Percentiles rank a stretch among this genome's conserved stretches.
Evolutionary conservation across 805 yeast species (phyloP).

Genomic region (Pichia exigua): DNA sequence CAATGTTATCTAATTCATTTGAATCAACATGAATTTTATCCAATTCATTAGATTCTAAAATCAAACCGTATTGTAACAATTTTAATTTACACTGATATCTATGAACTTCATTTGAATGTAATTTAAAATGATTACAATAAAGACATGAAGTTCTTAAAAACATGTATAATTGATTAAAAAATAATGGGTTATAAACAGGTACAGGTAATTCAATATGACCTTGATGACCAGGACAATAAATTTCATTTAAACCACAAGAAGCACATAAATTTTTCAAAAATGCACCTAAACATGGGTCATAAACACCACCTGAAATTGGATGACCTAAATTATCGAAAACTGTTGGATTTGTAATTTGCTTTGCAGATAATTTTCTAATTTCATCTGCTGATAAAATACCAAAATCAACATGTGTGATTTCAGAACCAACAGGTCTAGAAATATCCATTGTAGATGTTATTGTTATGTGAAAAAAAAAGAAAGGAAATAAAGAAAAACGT

Average conservation of each 20-base stretch:
- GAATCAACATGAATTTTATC: slow-evolving; percentile 46
- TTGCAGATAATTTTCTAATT: slow-evolving; percentile 80
- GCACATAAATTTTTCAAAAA: slow-evolving; percentile 82
- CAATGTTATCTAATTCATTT: slow-evolving; percentile 28
- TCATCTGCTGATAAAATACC: slow-evolving; percentile 77
- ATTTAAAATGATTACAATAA: slow-evolving; percentile 80
- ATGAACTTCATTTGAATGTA: slow-evolving; percentile 63
- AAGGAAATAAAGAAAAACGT: not conserved
- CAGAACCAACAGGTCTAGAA: slow-evolving; percentile 93
- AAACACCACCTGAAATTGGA: slow-evolving; percentile 88
- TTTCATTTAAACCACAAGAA: slow-evolving; percentile 93
- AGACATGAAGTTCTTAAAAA: slow-evolving; percentile 80
- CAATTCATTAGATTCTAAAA: slow-evolving; percentile 67
- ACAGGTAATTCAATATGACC: slow-evolving; percentile 97
- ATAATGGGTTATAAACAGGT: slow-evolving; percentile 91
- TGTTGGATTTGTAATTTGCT: slow-evolving; percentile 90
- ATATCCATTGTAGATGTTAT: slow-evolving; percentile 62
- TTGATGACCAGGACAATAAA: slow-evolving; percentile 95
- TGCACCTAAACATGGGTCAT: slow-evolving; percentile 94
- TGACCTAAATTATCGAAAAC: slow-evolving; percentile 96
- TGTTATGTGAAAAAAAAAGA: not conserved
- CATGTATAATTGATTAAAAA: slow-evolving; percentile 84
- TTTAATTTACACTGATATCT: slow-evolving; percentile 68
- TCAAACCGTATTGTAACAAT: slow-evolving; percentile 80
- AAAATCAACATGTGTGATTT: slow-evolving; percentile 87